phyloP scores from a whole-genome alignment of 208 protist species.

The Strigomonas galati region DNA sequence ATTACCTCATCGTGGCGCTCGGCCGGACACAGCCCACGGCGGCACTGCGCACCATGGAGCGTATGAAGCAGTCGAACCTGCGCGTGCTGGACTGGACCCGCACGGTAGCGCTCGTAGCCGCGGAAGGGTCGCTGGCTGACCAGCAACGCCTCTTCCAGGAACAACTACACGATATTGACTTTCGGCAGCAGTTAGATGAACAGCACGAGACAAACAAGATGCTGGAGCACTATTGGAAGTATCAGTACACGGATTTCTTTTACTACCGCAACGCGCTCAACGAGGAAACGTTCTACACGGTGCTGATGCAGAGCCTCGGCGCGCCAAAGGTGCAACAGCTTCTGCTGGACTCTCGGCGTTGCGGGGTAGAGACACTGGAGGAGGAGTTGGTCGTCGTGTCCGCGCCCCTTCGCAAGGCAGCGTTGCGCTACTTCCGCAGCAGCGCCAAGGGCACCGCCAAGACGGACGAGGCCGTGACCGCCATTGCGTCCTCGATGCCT shows the following conservation, averaged over 20 bases:
- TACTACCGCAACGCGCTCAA: slow-evolving; percentile 72
- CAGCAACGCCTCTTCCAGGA: slow-evolving; percentile 56
- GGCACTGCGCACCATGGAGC: slow-evolving; percentile 65
- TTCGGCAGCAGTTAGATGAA: slow-evolving; percentile 42
- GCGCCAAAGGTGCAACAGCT: slow-evolving; percentile 47
- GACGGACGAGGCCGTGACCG: slow-evolving; percentile 57
- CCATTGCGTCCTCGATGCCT: slow-evolving; percentile 59
- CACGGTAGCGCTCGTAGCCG: slow-evolving; percentile 50
- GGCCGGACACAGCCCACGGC: slow-evolving; percentile 48
- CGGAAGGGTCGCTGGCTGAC: slow-evolving; percentile 34
- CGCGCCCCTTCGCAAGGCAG: slow-evolving; percentile 42
- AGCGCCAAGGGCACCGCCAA: slow-evolving; percentile 20
- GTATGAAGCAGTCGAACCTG: slow-evolving; percentile 63
- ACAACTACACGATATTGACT: slow-evolving; percentile 49
- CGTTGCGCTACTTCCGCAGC: slow-evolving; percentile 33
- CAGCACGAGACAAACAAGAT: slow-evolving; percentile 48
- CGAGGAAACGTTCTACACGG: slow-evolving; percentile 39
- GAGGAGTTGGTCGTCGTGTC: slow-evolving; percentile 53
- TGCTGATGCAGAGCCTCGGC: slow-evolving; percentile 54
- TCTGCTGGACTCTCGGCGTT: slow-evolving; percentile 27
- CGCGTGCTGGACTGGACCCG: slow-evolving; percentile 73
- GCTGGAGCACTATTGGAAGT: slow-evolving; percentile 85
- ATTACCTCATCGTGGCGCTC: slow-evolving; percentile 80
- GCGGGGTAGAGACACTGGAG: neutral
- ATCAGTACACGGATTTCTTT: slow-evolving; percentile 73